phyloP scores from a whole-genome alignment of 164 flowering plant genomes.

The Pachysandra terminalis region DNA sequence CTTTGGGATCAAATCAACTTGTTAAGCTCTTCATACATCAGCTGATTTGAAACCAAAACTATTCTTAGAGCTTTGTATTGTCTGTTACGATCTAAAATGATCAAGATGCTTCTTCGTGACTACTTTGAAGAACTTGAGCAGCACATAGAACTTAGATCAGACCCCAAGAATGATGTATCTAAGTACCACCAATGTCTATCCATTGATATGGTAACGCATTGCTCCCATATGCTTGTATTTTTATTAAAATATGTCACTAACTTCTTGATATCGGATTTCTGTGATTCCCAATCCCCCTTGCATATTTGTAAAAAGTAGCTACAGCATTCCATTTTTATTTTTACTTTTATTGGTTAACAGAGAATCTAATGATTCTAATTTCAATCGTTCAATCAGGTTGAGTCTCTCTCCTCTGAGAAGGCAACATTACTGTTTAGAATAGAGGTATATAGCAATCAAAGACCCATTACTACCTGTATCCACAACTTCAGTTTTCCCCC shows the following conservation, averaged over 20 bases:
- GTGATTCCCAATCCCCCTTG: not conserved
- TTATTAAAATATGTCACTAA: not conserved
- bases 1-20: too few relatives aligned
- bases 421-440: conserved; percentile 68
- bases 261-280: not conserved
- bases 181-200: not conserved
- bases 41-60: too few relatives aligned
- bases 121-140: too few relatives aligned
- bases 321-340: not conserved
- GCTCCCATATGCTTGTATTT: not conserved
- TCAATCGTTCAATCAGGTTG: conserved; percentile 56
- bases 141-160: too few relatives aligned
- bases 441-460: conserved; percentile 51
- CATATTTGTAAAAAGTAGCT: not conserved
- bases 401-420: conserved; percentile 89
- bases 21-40: too few relatives aligned
- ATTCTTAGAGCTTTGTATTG: too few relatives aligned
- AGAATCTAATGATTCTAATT: conserved; percentile 10
- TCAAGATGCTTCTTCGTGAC: too few relatives aligned
- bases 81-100: too few relatives aligned
- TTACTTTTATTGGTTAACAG: not conserved
- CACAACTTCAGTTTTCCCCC: not conserved
- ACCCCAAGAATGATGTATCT: too few relatives aligned
- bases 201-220: not conserved
- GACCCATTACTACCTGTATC: not conserved